Evolutionary conservation across 2,329 filamentous ascomycete genomes (phyloP), one percentile per base, ranked within the genome.

Genomic region (Ceratocystis variospora): DNA sequence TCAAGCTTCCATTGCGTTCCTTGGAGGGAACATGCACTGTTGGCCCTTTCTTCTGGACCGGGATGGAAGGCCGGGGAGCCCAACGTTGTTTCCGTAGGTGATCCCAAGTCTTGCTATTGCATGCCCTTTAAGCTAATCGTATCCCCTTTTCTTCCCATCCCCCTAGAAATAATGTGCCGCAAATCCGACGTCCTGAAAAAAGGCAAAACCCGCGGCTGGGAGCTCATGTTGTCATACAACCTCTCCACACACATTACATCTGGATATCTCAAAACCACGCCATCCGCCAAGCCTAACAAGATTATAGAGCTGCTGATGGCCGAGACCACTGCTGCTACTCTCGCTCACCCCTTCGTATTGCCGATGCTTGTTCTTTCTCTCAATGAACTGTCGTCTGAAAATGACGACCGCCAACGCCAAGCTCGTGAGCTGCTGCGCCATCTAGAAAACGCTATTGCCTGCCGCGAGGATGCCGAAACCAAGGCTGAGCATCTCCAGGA

Each of bases 151-250:
- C 19, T 31, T 6, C 7, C n/a, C 17, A 5, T 28, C 8, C 17
- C n/a, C 41, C 44, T 25, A 61, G 80, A 86, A 71, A 81, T 86
- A 70, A 79, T 86, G 68, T 84, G 83, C 71, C 81, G 84, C 70
- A 86, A 86, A 73, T 84, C 81, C n/a, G 83, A 86, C 71, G 83
- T 86, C 44, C 81, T 82, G 63, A 86, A 86, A 72, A 85, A 83
- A 74, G 83, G 82, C 68, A 79, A 78, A 71, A 86, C 83, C 17
- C 80, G 84, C 66, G 84, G 84, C 57, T 86, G 83, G 82, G 84
- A 86, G 74, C 77, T 85, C 66, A 83, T 84, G 77, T 78, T 86
- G 46, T 84, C 82, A 2, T 77, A 86, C 73, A 79, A 77, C 61
- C 80, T 85, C 73, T 75, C 73, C 12, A 80, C 79, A 1, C 75